Conservation (phyloP, 129 eudicot genomes). For the sunflower (Helianthus annuus) region DNA sequence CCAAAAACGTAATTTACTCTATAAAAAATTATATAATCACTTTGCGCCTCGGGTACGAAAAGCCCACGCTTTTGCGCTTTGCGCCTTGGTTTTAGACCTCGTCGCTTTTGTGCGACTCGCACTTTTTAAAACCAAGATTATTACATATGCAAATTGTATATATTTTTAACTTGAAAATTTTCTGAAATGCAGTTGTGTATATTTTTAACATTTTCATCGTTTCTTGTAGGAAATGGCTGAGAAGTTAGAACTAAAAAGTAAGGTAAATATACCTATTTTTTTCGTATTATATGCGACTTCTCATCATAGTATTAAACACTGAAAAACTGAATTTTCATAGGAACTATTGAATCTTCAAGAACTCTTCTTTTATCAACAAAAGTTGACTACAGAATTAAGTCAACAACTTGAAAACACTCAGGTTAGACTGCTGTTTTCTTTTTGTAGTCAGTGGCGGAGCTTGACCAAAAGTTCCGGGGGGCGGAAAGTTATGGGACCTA, state of each 20-base stretch:
- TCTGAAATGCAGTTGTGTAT: conserved; percentile 9
- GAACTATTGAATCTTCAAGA: conserved; percentile 55
- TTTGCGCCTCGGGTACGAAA: too few relatives aligned
- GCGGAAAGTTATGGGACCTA: too few relatives aligned
- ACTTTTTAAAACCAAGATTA: too few relatives aligned
- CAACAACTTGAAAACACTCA: conserved; percentile 43
- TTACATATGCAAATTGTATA: not conserved
- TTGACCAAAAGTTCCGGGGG: too few relatives aligned
- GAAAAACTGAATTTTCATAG: conserved; percentile 27
- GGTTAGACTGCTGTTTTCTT: conserved; percentile 30
- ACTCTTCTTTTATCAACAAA: conserved; percentile 50
- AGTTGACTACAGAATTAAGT: conserved; percentile 50
- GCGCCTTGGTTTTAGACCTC: too few relatives aligned
- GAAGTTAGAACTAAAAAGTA: conserved; percentile 49
- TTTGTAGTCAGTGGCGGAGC: too few relatives aligned
- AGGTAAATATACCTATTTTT: conserved; percentile 37
- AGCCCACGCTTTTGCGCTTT: too few relatives aligned
- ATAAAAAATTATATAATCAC: too few relatives aligned
- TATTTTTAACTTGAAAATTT: not conserved
- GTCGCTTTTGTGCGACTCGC: too few relatives aligned
- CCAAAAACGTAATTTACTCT: too few relatives aligned
- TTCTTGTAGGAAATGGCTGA: conserved; percentile 50
- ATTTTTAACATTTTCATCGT: not conserved
- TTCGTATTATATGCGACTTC: not conserved
- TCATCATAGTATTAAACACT: not conserved